phyloP scores from a whole-genome alignment of 768 basidiomycete species.

The Pleurotus platypus region DNA sequence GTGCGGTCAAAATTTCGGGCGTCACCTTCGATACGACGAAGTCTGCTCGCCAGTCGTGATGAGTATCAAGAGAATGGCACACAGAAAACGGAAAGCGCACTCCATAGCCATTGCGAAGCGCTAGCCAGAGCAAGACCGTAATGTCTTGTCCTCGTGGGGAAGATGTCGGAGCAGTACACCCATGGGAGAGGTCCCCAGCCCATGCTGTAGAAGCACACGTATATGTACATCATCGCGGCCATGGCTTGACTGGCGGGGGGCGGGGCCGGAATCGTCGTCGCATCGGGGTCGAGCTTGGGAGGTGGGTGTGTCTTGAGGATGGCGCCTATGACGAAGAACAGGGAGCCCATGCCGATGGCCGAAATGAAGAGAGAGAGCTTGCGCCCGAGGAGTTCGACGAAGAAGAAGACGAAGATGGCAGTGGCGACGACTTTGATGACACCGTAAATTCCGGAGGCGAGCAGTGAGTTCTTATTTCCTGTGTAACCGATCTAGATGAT shows the following conservation, averaged over 20 bases:
- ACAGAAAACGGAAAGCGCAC: slow-evolving; percentile 30
- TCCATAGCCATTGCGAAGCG: slow-evolving; percentile 82
- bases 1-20: slow-evolving; percentile 52
- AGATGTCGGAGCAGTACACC: slow-evolving; percentile 80
- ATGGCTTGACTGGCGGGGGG: slow-evolving; percentile 69
- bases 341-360: slow-evolving; percentile 72
- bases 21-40: slow-evolving; percentile 73
- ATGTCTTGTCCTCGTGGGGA: slow-evolving; percentile 80
- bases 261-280: slow-evolving; percentile 16
- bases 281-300: slow-evolving; percentile 22
- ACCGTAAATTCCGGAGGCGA: slow-evolving; percentile 71
- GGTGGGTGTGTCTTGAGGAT: slow-evolving; percentile 78
- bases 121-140: slow-evolving; percentile 76
- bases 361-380: slow-evolving; percentile 70
- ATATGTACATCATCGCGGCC: slow-evolving; percentile 86
- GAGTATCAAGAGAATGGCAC: background rate
- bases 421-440: slow-evolving; percentile 70
- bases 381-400: slow-evolving; percentile 67
- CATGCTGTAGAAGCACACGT: slow-evolving; percentile 86
- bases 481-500: slow-evolving; percentile 60
- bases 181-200: slow-evolving; percentile 53
- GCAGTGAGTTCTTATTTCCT: slow-evolving; percentile 53
- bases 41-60: slow-evolving; percentile 31
- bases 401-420: slow-evolving; percentile 59
- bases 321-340: slow-evolving; percentile 83